phyloP scores from a whole-genome alignment of 192 early-diverging fungal genomes.

The Backusella circina region DNA sequence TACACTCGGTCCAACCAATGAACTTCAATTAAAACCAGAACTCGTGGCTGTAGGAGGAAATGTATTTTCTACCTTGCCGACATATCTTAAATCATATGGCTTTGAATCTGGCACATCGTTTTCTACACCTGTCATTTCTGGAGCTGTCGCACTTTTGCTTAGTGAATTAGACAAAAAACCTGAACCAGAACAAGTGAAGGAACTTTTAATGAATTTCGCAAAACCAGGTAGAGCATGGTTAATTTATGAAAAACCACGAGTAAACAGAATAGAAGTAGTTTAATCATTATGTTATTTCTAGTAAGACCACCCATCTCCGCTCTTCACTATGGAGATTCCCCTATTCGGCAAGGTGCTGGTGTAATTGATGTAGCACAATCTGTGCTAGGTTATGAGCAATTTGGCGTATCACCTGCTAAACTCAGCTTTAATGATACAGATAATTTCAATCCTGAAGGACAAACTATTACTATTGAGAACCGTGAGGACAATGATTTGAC shows the following conservation, averaged over 20 bases:
- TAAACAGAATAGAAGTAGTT: not conserved
- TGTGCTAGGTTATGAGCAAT: slow-evolving; percentile 21
- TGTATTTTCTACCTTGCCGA: slow-evolving; percentile 49
- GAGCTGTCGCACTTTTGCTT: slow-evolving; percentile 41
- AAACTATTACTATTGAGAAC: slow-evolving; percentile 38
- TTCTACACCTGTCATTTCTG: slow-evolving; percentile 50
- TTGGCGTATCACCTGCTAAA: slow-evolving; percentile 37
- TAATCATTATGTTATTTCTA: not conserved
- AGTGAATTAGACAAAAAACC: slow-evolving; percentile 6
- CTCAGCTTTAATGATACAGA: slow-evolving; percentile 46
- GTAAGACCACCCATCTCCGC: slow-evolving; percentile 9
- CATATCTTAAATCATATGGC: slow-evolving; percentile 34
- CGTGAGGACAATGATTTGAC: slow-evolving; percentile 20
- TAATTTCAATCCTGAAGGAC: slow-evolving; percentile 16
- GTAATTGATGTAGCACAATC: slow-evolving; percentile 39
- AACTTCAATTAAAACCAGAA: slow-evolving; percentile 58
- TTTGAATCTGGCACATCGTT: slow-evolving; percentile 52
- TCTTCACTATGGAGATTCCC: slow-evolving; percentile 18
- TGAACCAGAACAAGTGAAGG: slow-evolving; percentile 8
- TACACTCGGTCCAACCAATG: slow-evolving; percentile 67
- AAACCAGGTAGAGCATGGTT: slow-evolving; percentile 13
- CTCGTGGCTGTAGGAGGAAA: slow-evolving; percentile 48
- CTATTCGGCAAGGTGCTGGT: slow-evolving; percentile 48
- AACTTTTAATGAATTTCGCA: slow-evolving; percentile 27
- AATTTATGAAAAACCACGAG: not conserved